Base-by-base conservation (phyloP, 176 grass and related monocot genomes). In the Carex littledalei region DNA sequence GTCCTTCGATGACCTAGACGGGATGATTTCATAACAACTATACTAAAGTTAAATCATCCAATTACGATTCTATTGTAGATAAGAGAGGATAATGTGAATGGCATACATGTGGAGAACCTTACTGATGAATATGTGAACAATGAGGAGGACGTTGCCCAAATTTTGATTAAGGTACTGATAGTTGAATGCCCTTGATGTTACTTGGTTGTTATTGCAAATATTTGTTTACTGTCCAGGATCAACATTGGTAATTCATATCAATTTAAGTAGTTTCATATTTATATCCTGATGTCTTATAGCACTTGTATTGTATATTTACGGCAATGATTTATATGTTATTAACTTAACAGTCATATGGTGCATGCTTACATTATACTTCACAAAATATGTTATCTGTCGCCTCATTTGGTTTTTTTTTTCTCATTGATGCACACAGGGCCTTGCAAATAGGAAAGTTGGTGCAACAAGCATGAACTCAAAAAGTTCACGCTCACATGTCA, bases 361-460 rank as follows among this genome's bases (percentile, higher is more conserved):
- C 31, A 80, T 80, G 21, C 13, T 1, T 49, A 70, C 41, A 52
- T 39, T 66, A 35, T 18, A 3, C 32, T 37, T 69, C 60, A 43
- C 6, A 8, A 43, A 69, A 35, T 68, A 15, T 39, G 63, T 18
- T 39, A 34, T 80, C 14, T 63, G 5, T 83, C 67, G 57, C 22
- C 60, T 72, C 45, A 75, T 6, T 69, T 41, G 13, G 80, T 84
- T 72, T 83, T 5, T 15, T 15, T 79, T 56, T 62, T 26, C 22
- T 79, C 3, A 8, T 75, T 79, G 57, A 66, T 17, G 34, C 74
- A 47, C 65, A 34, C 85, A 99, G 96, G 96, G 96, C 35, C 84
- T 99, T 4, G 85, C 96, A 88, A 99, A 99, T 16, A 95, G 93
- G 91, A 99, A 95, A 95, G 84, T 95, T 82, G 96, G 96, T 57